These are phyloP conservation scores for Xylariomycetidae sp. DNA, from an alignment of 2,329 filamentous ascomycete species.

Conservation along the genomic window DNA sequence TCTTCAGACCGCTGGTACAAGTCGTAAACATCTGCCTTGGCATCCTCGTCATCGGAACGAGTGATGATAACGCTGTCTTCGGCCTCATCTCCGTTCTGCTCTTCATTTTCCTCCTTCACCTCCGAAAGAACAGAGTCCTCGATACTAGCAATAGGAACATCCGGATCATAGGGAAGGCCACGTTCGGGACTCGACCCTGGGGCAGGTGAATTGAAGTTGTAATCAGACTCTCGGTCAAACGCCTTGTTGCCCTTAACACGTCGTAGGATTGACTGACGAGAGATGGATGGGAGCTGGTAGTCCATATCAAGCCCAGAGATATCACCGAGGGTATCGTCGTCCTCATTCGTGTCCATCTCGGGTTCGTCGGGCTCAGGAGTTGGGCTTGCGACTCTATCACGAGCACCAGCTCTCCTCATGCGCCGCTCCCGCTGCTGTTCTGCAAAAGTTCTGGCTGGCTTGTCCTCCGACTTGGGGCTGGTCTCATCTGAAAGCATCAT, in stretches of 20 bases:
- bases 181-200: slow-evolving; percentile 54
- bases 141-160: slow-evolving; percentile 83
- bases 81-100: neutral
- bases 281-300: slow-evolving; percentile 74
- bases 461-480: slow-evolving; percentile 23
- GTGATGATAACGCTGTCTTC: slow-evolving; percentile 63
- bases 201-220: slow-evolving; percentile 59
- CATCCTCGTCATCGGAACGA: slow-evolving; percentile 58
- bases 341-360: slow-evolving; percentile 36
- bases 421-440: slow-evolving; percentile 66
- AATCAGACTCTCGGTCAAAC: slow-evolving; percentile 56
- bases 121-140: slow-evolving; percentile 62
- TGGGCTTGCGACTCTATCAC: slow-evolving; percentile 41
- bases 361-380: slow-evolving; percentile 36
- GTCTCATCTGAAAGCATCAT: slow-evolving; percentile 78
- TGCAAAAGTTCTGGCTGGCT: slow-evolving; percentile 47
- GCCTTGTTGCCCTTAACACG: slow-evolving; percentile 68
- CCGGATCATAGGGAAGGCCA: slow-evolving; percentile 69
- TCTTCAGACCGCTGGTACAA: slow-evolving; percentile 53
- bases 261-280: slow-evolving; percentile 86
- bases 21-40: slow-evolving; percentile 63
- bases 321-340: slow-evolving; percentile 57
- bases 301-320: slow-evolving; percentile 53
- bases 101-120: slow-evolving; percentile 38
- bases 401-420: slow-evolving; percentile 57